Evolutionary conservation across 2,329 filamentous ascomycete genomes (phyloP).

Genomic region (Chrysoporthe puriensis): DNA sequence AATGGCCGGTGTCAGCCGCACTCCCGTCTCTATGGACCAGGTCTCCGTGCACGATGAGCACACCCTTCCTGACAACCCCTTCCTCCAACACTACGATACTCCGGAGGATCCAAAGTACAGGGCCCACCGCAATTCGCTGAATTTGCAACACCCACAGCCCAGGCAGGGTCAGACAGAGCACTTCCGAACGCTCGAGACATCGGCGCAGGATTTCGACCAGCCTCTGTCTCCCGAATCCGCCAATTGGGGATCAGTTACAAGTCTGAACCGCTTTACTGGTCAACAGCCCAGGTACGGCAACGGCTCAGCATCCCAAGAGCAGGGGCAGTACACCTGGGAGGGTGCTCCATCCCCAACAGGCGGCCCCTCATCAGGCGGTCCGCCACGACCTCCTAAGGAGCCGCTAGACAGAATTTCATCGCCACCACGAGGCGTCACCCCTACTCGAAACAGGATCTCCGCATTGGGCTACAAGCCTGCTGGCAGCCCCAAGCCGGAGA

Average conservation of each 20-base stretch:
- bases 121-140: conserved; percentile 78
- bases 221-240: conserved; percentile 63
- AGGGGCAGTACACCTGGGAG: conserved; percentile 30
- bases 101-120: conserved; percentile 78
- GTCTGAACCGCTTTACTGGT: conserved; percentile 56
- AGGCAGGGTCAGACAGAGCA: conserved; percentile 73
- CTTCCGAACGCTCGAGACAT: conserved; percentile 74
- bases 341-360: conserved; percentile 46
- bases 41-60: conserved; percentile 10
- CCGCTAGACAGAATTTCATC: conserved; percentile 49
- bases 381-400: conserved; percentile 66
- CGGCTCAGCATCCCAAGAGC: conserved; percentile 42
- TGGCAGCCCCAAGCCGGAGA: conserved; percentile 59
- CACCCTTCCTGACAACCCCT: conserved; percentile 28
- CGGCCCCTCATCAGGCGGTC: conserved; percentile 40
- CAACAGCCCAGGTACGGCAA: conserved; percentile 53
- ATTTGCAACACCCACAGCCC: conserved; percentile 79
- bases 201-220: conserved; percentile 69
- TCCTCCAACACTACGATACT: conserved; percentile 45
- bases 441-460: conserved; percentile 51
- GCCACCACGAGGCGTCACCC: conserved; percentile 45
- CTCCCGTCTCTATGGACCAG: conserved; percentile 22
- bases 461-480: conserved; percentile 39
- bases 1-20: conserved; percentile 29
- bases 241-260: conserved; percentile 66